Base-by-base conservation (phyloP, 2,329 filamentous ascomycete genomes). In the Teratosphaeria epicoccoides region DNA sequence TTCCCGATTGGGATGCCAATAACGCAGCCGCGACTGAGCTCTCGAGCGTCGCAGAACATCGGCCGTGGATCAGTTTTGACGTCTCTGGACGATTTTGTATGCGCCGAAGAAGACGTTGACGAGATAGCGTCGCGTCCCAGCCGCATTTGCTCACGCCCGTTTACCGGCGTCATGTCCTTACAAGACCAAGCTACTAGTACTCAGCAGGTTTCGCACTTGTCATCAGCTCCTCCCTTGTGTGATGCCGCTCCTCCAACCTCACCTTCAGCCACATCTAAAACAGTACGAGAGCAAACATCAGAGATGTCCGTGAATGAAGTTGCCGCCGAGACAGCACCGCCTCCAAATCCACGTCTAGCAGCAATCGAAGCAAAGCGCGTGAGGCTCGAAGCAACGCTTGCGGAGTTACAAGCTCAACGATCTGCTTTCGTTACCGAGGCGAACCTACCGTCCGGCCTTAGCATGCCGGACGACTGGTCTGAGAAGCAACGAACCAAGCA, bases 361-460 rank as follows among this genome's bases (percentile, higher is more conserved):
- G 55, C 59, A n/a, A 55, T 63, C 22, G 26, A 50, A 24, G 48
- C 59, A 29, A 59, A 57, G 53, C 66, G 67, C 59, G 62, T 64
- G 7, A 61, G 65, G 22, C 71, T 81, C 43, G 70, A 77, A 65
- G 61, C 69, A 11, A 76, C 75, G 49, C 73, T 77, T 22, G 63
- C 70, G 0, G 64, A 70, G 22, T 70, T 81, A 3, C 66, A 71
- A 60, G 57, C 70, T 12, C 69, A 77, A 56, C 71, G 70, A 43
- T 54, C 61, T 22, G 58, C 61, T 4, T 62, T 73, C 14, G 58
- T 72, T 24, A 60, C 57, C 3, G 43, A 54, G 12, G 48, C 59
- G 20, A 60, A 50, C 29, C 57, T 63, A 3, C 63, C 58, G 46
- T 69, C 55, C 46, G 59, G 51, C 26, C 58, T 62, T 46, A 61